These are phyloP conservation scores for Heliocybe sulcata DNA, from an alignment of 1,284 basidiomycete species.

Conservation along the genomic window DNA sequence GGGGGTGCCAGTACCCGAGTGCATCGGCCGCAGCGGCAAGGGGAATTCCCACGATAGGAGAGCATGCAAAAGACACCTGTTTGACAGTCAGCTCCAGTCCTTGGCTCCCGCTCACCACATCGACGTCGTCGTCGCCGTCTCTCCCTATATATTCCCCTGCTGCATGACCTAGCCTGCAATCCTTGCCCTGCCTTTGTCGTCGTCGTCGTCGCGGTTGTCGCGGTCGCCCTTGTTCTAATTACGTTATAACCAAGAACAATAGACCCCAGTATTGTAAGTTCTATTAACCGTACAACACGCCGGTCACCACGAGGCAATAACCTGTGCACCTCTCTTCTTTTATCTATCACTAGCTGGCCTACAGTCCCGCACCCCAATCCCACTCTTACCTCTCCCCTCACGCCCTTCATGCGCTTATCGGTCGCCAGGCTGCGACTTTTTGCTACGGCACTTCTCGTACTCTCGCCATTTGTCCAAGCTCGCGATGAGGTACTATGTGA, in stretches of 20 bases:
- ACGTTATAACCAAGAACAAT: not conserved
- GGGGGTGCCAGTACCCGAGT: not conserved
- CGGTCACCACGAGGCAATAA: not conserved
- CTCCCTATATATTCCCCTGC: not conserved
- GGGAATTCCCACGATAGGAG: not conserved
- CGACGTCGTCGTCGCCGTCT: not conserved
- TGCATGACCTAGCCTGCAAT: not conserved
- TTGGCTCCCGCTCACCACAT: not conserved
- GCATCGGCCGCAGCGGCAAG: not conserved
- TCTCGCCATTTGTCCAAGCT: conserved; percentile 33
- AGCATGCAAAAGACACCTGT: not conserved
- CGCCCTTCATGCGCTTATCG: conserved; percentile 46
- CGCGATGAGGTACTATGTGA: conserved; percentile 50
- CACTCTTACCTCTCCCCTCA: conserved; percentile 11
- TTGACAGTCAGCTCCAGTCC: not conserved
- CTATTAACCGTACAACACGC: not conserved
- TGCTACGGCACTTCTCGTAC: conserved; percentile 32
- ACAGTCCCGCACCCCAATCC: not conserved
- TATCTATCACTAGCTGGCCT: not conserved
- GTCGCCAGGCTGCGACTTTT: conserved; percentile 68
- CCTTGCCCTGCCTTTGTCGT: not conserved
- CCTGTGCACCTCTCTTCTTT: not conserved
- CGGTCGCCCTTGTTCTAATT: not conserved
- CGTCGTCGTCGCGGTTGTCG: not conserved
- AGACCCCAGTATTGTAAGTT: not conserved